Conservation (phyloP, 1,139 yeast genomes). For the Yamadazyma sp. region DNA sequence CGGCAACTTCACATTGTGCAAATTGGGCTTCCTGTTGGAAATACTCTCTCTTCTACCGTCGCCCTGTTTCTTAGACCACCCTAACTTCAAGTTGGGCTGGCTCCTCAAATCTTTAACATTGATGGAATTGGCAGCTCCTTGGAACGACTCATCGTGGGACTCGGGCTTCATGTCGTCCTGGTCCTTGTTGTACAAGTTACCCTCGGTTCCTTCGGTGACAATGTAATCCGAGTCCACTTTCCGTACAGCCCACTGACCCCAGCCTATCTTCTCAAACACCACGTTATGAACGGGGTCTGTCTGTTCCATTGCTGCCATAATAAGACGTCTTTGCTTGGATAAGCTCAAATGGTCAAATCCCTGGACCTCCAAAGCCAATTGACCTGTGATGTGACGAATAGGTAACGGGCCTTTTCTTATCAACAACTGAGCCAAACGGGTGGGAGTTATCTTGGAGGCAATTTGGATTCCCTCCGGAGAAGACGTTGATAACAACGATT, state of each 20-base stretch:
- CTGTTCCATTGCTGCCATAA: conserved; percentile 83
- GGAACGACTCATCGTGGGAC: conserved; percentile 2
- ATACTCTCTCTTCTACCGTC: conserved; percentile 54
- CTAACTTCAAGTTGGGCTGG: conserved; percentile 41
- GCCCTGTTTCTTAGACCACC: conserved; percentile 43
- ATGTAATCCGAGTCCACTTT: conserved; percentile 51
- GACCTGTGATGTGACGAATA: conserved; percentile 83
- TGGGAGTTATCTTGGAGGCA: conserved; percentile 82
- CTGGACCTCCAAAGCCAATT: conserved; percentile 70
- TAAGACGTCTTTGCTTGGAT: conserved; percentile 85
- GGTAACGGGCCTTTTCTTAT: conserved; percentile 83
- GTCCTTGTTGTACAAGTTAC: conserved; percentile 13
- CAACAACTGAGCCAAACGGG: conserved; percentile 68
- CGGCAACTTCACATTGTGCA: conserved; percentile 50
- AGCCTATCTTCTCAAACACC: conserved; percentile 89
- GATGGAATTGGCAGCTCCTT: conserved; percentile 32
- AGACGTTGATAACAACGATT: conserved; percentile 60
- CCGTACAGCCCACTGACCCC: conserved; percentile 97
- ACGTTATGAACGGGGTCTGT: conserved; percentile 57
- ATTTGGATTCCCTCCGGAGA: conserved; percentile 89
- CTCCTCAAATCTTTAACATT: conserved; percentile 38
- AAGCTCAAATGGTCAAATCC: conserved; percentile 79
- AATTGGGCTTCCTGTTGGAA: conserved; percentile 45
- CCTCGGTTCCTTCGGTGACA: conserved; percentile 44
- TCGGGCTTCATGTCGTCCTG: conserved; percentile 20